These are phyloP conservation scores for Buxus sempervirens DNA, from an alignment of 164 flowering plant species.

Conservation along the genomic window DNA sequence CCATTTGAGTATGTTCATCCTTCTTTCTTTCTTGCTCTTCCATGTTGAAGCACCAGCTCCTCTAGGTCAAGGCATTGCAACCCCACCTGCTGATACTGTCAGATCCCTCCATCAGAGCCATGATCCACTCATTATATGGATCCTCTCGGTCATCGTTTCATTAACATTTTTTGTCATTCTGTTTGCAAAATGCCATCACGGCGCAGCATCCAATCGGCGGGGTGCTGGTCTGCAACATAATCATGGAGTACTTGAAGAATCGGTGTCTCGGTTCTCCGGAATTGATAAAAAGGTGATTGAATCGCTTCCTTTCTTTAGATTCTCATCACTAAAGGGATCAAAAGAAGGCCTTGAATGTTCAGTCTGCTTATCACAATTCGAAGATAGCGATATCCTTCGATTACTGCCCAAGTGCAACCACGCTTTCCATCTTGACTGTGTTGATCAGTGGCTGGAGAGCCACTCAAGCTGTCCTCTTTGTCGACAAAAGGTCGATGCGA, in stretches of 20 bases:
- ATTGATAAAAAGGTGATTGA: constrained; percentile 68
- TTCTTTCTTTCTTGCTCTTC: constrained; percentile 6
- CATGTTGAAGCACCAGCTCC: constrained; percentile 21
- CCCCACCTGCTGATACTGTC: not conserved
- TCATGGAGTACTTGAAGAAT: constrained; percentile 18
- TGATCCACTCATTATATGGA: constrained; percentile 67
- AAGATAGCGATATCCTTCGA: constrained; percentile 65
- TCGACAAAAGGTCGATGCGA: constrained; percentile 39
- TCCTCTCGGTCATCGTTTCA: constrained; percentile 56
- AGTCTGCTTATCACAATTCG: constrained; percentile 76
- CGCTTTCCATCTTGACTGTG: constrained; percentile 78
- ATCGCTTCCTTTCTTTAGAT: constrained; percentile 83
- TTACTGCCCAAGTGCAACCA: constrained; percentile 82
- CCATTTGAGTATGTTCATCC: not conserved
- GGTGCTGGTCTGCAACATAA: not conserved
- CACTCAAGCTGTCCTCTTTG: constrained; percentile 93
- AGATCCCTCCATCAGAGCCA: constrained; percentile 60
- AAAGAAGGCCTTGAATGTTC: constrained; percentile 82
- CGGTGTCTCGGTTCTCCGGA: constrained; percentile 60
- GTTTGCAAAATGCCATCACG: constrained; percentile 70
- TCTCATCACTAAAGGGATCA: constrained; percentile 71
- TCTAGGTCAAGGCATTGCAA: not conserved
- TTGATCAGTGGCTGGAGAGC: constrained; percentile 85
- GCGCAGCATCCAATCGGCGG: not conserved
- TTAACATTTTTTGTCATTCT: constrained; percentile 58